Percentiles rank a stretch among this genome's conserved stretches.
phyloP scores from a whole-genome alignment of 1,284 basidiomycete species.

The Megacollybia platyphylla region DNA sequence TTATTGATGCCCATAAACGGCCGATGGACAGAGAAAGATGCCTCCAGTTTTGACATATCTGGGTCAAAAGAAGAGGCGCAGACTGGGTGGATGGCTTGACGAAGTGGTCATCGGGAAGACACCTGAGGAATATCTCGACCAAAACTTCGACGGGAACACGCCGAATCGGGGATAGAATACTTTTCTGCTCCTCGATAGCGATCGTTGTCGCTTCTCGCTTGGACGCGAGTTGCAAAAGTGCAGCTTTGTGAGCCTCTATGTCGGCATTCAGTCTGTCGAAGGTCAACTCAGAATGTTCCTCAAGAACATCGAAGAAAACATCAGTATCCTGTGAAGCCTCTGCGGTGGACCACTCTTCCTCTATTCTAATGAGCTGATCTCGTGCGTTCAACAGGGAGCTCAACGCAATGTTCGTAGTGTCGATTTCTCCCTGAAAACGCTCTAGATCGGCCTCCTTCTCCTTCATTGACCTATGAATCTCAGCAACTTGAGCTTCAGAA shows the following conservation, averaged over 20 bases:
- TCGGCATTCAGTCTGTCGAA: background rate
- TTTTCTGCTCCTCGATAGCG: conserved; percentile 1
- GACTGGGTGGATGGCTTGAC: conserved; percentile 1
- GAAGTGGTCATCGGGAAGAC: conserved; percentile 4
- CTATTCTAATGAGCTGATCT: background rate
- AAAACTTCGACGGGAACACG: conserved; percentile 7
- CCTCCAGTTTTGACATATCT: conserved; percentile 7
- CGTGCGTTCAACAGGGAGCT: background rate
- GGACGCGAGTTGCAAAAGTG: conserved; percentile 1
- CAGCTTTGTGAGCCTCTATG: background rate
- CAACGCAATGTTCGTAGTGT: background rate
- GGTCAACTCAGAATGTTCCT: background rate
- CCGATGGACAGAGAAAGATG: conserved; percentile 4
- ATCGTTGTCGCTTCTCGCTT: conserved; percentile 1
- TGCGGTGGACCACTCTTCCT: background rate
- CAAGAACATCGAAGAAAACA: background rate
- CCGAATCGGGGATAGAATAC: conserved; percentile 5
- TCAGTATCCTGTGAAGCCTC: background rate
- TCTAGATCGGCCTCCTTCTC: conserved; percentile 3
- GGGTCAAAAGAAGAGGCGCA: conserved; percentile 6
- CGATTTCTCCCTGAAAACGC: conserved; percentile 5
- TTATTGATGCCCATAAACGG: conserved; percentile 7
- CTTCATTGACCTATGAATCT: conserved; percentile 2
- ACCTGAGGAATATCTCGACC: conserved; percentile 6
- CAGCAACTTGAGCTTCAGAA: conserved; percentile 3